Conservation (phyloP, 2,329 filamentous ascomycete species). For the Teratosphaeria viscida region DNA sequence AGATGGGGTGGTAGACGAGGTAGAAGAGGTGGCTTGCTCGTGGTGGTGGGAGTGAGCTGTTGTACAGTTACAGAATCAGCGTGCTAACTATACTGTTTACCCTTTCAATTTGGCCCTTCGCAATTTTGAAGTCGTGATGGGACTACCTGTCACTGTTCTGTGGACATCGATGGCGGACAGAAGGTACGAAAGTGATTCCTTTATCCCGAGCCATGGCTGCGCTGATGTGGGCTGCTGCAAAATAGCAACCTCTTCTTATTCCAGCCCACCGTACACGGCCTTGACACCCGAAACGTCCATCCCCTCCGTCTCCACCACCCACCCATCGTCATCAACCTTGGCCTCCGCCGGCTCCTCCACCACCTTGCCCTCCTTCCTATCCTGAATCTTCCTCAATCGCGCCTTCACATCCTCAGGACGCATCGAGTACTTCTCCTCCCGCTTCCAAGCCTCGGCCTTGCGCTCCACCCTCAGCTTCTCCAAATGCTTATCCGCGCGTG, state of each 20-base stretch:
- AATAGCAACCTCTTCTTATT: neutral
- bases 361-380: neutral
- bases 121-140: neutral
- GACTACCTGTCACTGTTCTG: neutral
- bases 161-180: neutral
- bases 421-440: neutral
- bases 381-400: neutral
- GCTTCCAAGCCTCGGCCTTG: neutral
- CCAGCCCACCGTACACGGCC: neutral
- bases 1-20: neutral
- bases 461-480: neutral
- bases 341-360: neutral
- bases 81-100: constrained; percentile 1
- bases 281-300: neutral
- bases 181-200: neutral
- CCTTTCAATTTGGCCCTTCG: neutral
- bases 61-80: constrained; percentile 6
- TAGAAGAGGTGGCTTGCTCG: neutral
- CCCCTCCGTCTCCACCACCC: neutral
- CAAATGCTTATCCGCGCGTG: neutral
- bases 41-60: neutral
- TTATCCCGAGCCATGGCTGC: too few species aligned
- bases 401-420: neutral
- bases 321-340: neutral
- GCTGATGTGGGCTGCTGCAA: too few species aligned